These are phyloP conservation scores for Anastatica hierochuntica DNA, from an alignment of 345 rosid species.

Conservation along the genomic window DNA sequence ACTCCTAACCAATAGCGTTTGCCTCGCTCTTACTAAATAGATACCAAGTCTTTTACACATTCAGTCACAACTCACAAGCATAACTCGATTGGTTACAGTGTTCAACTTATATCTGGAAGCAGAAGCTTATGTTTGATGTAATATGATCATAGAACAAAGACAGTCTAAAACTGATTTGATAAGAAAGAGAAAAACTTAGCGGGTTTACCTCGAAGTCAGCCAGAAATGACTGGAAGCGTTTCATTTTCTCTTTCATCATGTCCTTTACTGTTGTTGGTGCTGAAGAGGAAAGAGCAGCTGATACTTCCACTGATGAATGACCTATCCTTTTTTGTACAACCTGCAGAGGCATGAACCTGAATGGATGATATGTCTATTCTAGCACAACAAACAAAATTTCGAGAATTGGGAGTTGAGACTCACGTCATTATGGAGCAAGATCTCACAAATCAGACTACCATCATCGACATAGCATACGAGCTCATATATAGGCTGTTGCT, in stretches of 20 bases:
- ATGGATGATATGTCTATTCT: no score
- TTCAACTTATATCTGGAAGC: no score
- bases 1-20: no score
- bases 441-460: slow-evolving; percentile 90
- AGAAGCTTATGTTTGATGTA: no score
- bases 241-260: slow-evolving; percentile 70
- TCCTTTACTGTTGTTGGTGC: slow-evolving; percentile 31
- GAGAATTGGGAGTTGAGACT: slow-evolving; percentile 20
- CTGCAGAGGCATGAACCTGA: slow-evolving; percentile 30
- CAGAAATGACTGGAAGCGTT: slow-evolving; percentile 52
- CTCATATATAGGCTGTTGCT: slow-evolving; percentile 51
- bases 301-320: slow-evolving; percentile 62
- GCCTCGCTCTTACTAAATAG: no score
- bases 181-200: no score
- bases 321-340: slow-evolving; percentile 70
- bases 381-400: neutral
- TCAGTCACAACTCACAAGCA: no score
- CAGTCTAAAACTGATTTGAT: no score
- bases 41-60: no score
- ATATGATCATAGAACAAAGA: no score
- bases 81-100: no score
- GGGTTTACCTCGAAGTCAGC: slow-evolving; percentile 87
- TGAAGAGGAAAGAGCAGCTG: slow-evolving; percentile 69
- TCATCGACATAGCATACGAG: slow-evolving; percentile 73
- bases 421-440: slow-evolving; percentile 69